Evolutionary conservation across 164 flowering plant genomes (phyloP), one percentile per base, ranked within the genome.

Genomic region (Stephania cephalantha): DNA sequence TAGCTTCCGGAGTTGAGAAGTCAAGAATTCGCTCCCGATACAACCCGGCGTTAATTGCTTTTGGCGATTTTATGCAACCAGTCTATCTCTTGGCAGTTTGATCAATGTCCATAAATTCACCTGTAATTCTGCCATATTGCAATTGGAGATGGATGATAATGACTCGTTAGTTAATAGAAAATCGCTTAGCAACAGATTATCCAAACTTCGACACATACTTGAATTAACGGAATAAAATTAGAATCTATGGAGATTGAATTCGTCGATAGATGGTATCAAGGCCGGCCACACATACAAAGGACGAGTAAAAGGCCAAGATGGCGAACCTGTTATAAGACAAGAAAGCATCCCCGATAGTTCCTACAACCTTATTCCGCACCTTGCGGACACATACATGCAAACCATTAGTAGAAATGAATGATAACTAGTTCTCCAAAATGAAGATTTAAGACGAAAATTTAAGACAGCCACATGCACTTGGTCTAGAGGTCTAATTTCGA

Each of bases 341-440:
- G 73, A 73, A 84, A 29, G 91, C 95, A 48, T 95, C 96, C 22
- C 99, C 99, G 46, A 90, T 87, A 18, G 86, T 86, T 71, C 99
- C 99, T 8, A 81, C 81, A 52, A 89, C 97, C 85, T 95, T 95
- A 78, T 90, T 95, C 53, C 98, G 89, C 31, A 95, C 97, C 83
- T 95, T 95, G 31, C 96, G 84, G 7, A 95, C 91, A 84, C 93
- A 90, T 35, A 95, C 85, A 98, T 95, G 84, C 78, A 83, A 72
- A 70, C 3, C 76, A 30, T 79, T 17, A 64, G 65, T 68, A 67
- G 22, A 22, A 44, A 44, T n/a, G 42, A 35, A 29, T 5, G 30
- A 63, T n/a, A 64, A 20, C 46, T 46, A 50, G 18, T 44, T 42
- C 70, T 13, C 22, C 15, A 22, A 42, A 58, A 20, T 35, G 53